phyloP scores from a whole-genome alignment of 805 yeast genomes.

The Jamesozyma rosinii region DNA sequence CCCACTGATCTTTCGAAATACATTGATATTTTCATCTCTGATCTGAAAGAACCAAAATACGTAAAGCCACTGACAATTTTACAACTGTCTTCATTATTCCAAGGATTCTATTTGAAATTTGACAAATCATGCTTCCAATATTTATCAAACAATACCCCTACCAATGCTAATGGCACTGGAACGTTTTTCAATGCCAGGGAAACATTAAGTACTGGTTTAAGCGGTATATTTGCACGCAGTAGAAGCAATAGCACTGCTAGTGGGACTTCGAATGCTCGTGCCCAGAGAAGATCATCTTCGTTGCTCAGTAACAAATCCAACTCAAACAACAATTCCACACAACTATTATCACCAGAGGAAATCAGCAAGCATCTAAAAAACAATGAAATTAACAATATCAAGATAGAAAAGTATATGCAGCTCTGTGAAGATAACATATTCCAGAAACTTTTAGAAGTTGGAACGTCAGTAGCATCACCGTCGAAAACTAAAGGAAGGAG shows the following conservation, averaged over 20 bases:
- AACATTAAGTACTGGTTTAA: constrained; percentile 27
- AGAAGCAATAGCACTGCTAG: constrained; percentile 22
- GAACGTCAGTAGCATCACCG: constrained; percentile 23
- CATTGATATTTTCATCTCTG: constrained; percentile 25
- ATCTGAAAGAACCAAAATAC: constrained; percentile 30
- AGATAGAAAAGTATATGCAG: constrained; percentile 25
- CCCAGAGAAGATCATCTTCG: constrained; percentile 27
- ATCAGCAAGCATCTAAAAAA: constrained; percentile 19
- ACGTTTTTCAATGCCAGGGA: constrained; percentile 24
- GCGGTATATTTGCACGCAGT: constrained; percentile 30
- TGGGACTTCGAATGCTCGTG: constrained; percentile 12
- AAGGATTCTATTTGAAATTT: constrained; percentile 24
- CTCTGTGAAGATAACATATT: constrained; percentile 27
- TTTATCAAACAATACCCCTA: constrained; percentile 5
- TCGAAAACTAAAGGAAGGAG: background rate
- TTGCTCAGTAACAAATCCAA: constrained; percentile 20
- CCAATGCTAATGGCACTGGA: background rate
- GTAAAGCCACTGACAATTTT: constrained; percentile 22
- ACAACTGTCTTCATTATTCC: constrained; percentile 27
- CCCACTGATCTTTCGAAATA: constrained; percentile 22
- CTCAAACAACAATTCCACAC: constrained; percentile 13
- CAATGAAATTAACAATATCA: constrained; percentile 21
- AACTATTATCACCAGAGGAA: constrained; percentile 27
- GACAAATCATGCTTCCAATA: constrained; percentile 27
- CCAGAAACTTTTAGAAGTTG: constrained; percentile 23